Evolutionary conservation across 2,329 filamentous ascomycete genomes (phyloP).

Genomic region (Kalmusia sp.): DNA sequence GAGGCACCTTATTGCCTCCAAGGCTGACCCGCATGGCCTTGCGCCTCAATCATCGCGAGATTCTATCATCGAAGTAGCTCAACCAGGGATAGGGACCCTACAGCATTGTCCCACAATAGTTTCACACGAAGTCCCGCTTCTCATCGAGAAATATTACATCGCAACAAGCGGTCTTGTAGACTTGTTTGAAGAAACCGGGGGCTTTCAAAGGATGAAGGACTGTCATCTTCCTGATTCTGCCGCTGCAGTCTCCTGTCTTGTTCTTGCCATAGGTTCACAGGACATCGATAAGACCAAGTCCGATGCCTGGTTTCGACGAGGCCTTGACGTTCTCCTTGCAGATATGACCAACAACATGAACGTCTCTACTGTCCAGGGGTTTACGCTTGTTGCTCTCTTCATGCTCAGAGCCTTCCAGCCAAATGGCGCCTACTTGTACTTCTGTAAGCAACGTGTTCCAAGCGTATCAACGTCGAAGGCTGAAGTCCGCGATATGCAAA

Average conservation of each 20-base stretch:
- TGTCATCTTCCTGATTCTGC: slow-evolving; percentile 43
- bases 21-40: slow-evolving; percentile 30
- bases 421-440: slow-evolving; percentile 61
- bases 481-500: no score
- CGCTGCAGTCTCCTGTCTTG: slow-evolving; percentile 58
- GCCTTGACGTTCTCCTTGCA: slow-evolving; percentile 52
- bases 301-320: slow-evolving; percentile 56
- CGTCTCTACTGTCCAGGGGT: slow-evolving; percentile 59
- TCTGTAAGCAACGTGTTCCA: slow-evolving; percentile 40
- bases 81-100: slow-evolving; percentile 24
- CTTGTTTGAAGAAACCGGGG: slow-evolving; percentile 52
- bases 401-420: slow-evolving; percentile 60
- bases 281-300: slow-evolving; percentile 50
- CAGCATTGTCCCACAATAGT: slow-evolving; percentile 31
- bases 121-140: slow-evolving; percentile 48
- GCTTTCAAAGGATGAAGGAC: slow-evolving; percentile 14
- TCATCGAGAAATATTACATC: slow-evolving; percentile 53
- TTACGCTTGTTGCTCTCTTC: slow-evolving; percentile 59
- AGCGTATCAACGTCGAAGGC: no score
- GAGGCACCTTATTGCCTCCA: slow-evolving; percentile 56
- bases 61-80: slow-evolving; percentile 41
- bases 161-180: slow-evolving; percentile 58
- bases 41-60: slow-evolving; percentile 33
- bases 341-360: slow-evolving; percentile 59
- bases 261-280: slow-evolving; percentile 59